Base-by-base conservation (phyloP, 129 eudicot genomes). In the Helianthus tuberosus region DNA sequence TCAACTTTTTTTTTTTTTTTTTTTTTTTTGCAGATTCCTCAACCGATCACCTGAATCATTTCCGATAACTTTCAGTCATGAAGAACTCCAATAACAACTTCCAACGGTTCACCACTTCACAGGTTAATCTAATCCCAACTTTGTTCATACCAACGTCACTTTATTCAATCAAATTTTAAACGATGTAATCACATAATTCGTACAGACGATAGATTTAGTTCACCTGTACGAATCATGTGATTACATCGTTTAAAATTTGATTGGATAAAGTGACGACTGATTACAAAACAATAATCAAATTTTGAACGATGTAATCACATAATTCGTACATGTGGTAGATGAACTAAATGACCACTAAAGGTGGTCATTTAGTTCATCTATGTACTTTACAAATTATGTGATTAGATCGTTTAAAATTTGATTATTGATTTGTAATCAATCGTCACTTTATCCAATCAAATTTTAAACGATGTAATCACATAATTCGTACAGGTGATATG, bases 21-120 rank as follows among this genome's bases (percentile, higher is more conserved):
- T 41, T 8, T 49, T 13, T 49, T 3, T 5, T 49, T 49, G 6
- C 55, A 50, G 55, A 50, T 50, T 12, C 16, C 55, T 11, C 14
- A 50, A 11, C 20, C 16, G n/a, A 50, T 50, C 54, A 49, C 0
- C 15, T 5, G 47, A 43, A 43, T 12, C 16, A 0, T 50, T 32
- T 32, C 36, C 16, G n/a, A 13, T 11, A 50, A 14, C 55, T 46
- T 43, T 43, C 8, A 8, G 11, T 7, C 47, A 74, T 74, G 64
- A 74, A 74, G 51, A 51, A 39, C 53, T 70, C 64, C 27, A 36
- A 13, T 14, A 35, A 36, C 50, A 53, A 57, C 27, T 29, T 43
- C 15, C 50, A 64, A 29, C 9, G 47, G 10, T 75, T 75, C 47
- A 75, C 80, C 67, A 32, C 67, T 54, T 51, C 79, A 64, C 65